phyloP scores from a whole-genome alignment of 1,284 basidiomycete species.

The Ceraceosorus bombacis region DNA sequence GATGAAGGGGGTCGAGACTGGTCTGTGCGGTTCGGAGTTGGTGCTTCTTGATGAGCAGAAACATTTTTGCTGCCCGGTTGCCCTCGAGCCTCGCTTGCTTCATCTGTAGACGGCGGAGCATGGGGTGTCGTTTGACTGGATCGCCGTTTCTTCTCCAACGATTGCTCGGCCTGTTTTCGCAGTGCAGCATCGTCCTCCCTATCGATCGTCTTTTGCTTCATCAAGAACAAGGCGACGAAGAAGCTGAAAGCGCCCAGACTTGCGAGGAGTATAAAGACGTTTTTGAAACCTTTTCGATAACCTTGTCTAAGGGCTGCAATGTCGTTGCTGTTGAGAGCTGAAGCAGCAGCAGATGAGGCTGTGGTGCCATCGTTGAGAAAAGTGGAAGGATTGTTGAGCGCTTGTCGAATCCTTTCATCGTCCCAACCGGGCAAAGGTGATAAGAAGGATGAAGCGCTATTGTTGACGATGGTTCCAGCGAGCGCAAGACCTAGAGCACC shows the following conservation, averaged over 20 bases:
- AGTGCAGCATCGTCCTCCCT: constrained; percentile 54
- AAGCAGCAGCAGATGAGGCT: constrained; percentile 5
- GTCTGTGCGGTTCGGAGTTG: too few relatives aligned
- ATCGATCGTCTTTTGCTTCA: constrained; percentile 58
- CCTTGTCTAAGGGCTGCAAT: constrained; percentile 53
- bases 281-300: constrained; percentile 58
- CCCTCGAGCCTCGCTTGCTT: too few relatives aligned
- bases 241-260: constrained; percentile 51
- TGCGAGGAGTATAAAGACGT: constrained; percentile 53
- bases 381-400: constrained; percentile 17
- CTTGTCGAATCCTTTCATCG: constrained; percentile 11
- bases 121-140: too few relatives aligned
- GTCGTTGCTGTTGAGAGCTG: constrained; percentile 6
- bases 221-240: constrained; percentile 56
- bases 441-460: constrained; percentile 17
- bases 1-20: too few relatives aligned
- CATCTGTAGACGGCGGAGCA: too few relatives aligned
- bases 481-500: constrained; percentile 61
- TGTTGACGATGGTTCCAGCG: constrained; percentile 53
- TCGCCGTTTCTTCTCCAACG: too few relatives aligned
- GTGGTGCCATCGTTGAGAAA: constrained; percentile 6
- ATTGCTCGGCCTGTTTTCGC: too few relatives aligned
- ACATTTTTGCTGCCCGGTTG: too few relatives aligned
- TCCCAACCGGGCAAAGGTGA: constrained; percentile 5
- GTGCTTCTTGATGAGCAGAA: too few relatives aligned